Percentiles rank a stretch among this genome's conserved stretches.
Conservation (phyloP, 768 basidiomycete genomes). For the Candolleomyces efflorescens region DNA sequence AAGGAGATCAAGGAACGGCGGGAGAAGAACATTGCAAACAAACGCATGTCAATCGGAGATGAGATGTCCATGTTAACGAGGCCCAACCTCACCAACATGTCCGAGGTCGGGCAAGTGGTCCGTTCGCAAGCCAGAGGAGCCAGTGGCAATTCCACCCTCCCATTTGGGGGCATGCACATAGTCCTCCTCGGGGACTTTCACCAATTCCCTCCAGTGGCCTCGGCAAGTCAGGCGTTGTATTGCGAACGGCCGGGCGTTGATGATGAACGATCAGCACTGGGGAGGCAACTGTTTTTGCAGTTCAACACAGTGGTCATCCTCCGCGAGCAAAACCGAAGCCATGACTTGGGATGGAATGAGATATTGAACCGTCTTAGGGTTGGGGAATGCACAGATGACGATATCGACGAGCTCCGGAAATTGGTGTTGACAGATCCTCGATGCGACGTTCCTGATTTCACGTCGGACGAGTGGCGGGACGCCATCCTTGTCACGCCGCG, state of each 20-base stretch:
- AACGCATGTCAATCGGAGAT: conserved; percentile 32
- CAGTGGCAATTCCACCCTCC: neutral
- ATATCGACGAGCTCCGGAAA: too few species aligned
- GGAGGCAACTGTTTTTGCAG: conserved; percentile 19
- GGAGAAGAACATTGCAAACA: conserved; percentile 14
- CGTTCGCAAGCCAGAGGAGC: neutral
- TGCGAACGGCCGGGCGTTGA: conserved; percentile 11
- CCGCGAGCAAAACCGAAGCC: too few species aligned
- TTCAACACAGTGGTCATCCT: conserved; percentile 31
- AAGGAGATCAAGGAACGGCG: conserved; percentile 23
- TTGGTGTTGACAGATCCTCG: too few species aligned
- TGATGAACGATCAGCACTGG: neutral
- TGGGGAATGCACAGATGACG: too few species aligned
- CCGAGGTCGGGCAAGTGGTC: conserved; percentile 13
- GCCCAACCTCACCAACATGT: conserved; percentile 15
- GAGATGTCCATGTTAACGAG: conserved; percentile 37
- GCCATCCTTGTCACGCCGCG: too few species aligned
- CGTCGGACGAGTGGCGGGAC: too few species aligned
- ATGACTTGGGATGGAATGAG: too few species aligned
- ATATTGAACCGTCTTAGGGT: too few species aligned
- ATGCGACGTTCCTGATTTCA: too few species aligned
- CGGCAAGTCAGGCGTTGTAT: conserved; percentile 18
- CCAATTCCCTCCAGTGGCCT: conserved; percentile 40
- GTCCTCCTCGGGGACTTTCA: conserved; percentile 40
- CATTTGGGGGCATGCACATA: conserved; percentile 36